Evolutionary conservation across 495 filamentous ascomycete species (phyloP), one percentile per base, ranked within the genome.

Genomic region (Trichoderma asperelloides): DNA sequence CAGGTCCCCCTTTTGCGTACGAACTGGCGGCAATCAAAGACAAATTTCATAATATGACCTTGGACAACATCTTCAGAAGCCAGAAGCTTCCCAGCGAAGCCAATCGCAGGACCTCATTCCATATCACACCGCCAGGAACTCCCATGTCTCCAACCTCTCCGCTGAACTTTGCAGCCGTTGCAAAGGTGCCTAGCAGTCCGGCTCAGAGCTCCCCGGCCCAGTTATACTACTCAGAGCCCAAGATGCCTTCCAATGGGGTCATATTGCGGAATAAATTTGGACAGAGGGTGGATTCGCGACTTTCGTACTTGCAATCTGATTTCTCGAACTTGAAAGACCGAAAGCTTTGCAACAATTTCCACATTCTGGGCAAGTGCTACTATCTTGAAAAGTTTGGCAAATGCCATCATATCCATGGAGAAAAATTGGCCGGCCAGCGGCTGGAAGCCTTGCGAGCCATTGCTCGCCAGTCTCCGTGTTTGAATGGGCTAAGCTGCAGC

Each of bases 1-100:
- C 45, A 37, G 65, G 65, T 12, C 65, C 65, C 13, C 65, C 65
- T 16, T 66, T 66, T 57, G 65, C 65, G 1, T 28, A 37, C 16
- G 65, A 66, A 27, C 49, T 66, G 41, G 65, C 65, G 25, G 65
- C n/a, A 8, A 55, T 66, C 23, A 66, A 66, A 25, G 65, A 51
- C 15, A 66, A 40, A 13, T 66, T 66, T 18, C 45, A 51, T 13
- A 60, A 27, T 12, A 13, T 40, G 13, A 23, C 65, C 9, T 39
- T 66, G 15, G 45, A 57, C 45, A 55, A 57, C 65, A 51, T 66
- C 45, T 66, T 66, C 21, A 30, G 65, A 15, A 47, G 65, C 45
- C 41, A 39, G 25, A 66, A 66, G 65, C 65, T 66, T 40, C 28
- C 28, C 64, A 65, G 23, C 30, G 55, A 60, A 11, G 27, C n/a